These are phyloP conservation scores for Paecilomyces sp. DNA, from an alignment of 2,329 filamentous ascomycete genomes.

Conservation along the genomic window DNA sequence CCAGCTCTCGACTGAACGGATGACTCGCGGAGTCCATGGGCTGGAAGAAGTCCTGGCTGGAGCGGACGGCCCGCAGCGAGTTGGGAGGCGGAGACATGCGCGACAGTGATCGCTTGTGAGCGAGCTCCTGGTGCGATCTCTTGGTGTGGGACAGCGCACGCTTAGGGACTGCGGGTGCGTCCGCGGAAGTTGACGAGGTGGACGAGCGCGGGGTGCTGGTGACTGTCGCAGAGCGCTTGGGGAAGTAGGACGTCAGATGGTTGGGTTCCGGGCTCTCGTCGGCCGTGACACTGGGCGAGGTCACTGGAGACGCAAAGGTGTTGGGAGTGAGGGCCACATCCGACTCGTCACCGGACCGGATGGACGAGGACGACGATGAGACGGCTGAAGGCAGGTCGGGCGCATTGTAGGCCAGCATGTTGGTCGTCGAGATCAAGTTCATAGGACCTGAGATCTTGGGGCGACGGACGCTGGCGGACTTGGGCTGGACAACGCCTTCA, in stretches of 20 bases:
- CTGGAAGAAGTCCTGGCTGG: constrained; percentile 30
- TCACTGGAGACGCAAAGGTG: constrained; percentile 44
- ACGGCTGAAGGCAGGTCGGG: constrained; percentile 60
- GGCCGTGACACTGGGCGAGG: constrained; percentile 41
- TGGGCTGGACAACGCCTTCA: constrained; percentile 31
- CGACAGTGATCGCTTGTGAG: constrained; percentile 59
- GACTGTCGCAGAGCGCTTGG: constrained; percentile 63
- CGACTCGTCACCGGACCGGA: constrained; percentile 64
- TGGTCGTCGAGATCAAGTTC: constrained; percentile 86
- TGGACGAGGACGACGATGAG: constrained; percentile 38
- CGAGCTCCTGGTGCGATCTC: constrained; percentile 69
- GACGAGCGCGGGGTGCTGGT: constrained; percentile 46
- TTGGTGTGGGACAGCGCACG: constrained; percentile 85
- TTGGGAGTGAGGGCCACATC: constrained; percentile 45
- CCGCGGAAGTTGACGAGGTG: constrained; percentile 37
- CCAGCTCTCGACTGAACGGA: constrained; percentile 84
- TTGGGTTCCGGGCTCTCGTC: constrained; percentile 45
- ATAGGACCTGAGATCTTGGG: constrained; percentile 73
- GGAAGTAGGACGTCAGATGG: constrained; percentile 53
- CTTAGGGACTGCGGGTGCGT: constrained; percentile 64
- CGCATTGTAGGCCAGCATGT: constrained; percentile 91
- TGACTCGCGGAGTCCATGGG: constrained; percentile 41
- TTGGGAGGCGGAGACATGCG: constrained; percentile 38
- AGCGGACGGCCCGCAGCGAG: constrained; percentile 25
- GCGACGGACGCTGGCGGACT: constrained; percentile 40